Percentiles rank a stretch among this genome's conserved stretches.
Conservation (phyloP, 768 basidiomycete genomes). For the Boletus coccyginus region DNA sequence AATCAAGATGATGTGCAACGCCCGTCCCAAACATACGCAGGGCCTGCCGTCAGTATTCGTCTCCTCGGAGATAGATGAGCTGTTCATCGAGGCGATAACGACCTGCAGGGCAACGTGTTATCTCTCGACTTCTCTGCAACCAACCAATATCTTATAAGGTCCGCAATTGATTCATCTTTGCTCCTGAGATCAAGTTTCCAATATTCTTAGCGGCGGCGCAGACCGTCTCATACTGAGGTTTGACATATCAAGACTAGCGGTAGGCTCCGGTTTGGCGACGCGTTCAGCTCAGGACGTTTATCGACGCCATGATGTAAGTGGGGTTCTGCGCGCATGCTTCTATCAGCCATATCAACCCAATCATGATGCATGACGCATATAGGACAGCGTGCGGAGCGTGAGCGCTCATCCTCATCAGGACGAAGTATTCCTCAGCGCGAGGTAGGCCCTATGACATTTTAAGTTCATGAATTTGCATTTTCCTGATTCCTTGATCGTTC, state of each 20-base stretch:
- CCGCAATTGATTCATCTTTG: constrained; percentile 30
- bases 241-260: constrained; percentile 42
- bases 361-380: constrained; percentile 14
- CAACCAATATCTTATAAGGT: constrained; percentile 66
- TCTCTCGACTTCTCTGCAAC: constrained; percentile 66
- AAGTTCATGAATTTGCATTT: constrained; percentile 13
- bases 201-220: constrained; percentile 48
- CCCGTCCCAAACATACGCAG: constrained; percentile 43
- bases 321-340: constrained; percentile 10
- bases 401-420: constrained; percentile 67
- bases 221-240: constrained; percentile 52
- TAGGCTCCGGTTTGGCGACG: constrained; percentile 6
- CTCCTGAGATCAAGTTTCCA: constrained; percentile 4
- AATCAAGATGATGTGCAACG: constrained; percentile 51
- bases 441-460: constrained; percentile 39
- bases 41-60: constrained; percentile 37
- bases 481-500: constrained; percentile 16
- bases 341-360: constrained; percentile 19
- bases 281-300: constrained; percentile 26
- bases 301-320: constrained; percentile 32
- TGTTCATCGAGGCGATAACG: constrained; percentile 16
- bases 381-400: constrained; percentile 68
- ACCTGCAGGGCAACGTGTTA: constrained; percentile 63
- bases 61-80: constrained; percentile 27
- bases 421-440: constrained; percentile 66